Conservation (phyloP, 164 flowering plant species). For the Kingdonia uniflora region DNA sequence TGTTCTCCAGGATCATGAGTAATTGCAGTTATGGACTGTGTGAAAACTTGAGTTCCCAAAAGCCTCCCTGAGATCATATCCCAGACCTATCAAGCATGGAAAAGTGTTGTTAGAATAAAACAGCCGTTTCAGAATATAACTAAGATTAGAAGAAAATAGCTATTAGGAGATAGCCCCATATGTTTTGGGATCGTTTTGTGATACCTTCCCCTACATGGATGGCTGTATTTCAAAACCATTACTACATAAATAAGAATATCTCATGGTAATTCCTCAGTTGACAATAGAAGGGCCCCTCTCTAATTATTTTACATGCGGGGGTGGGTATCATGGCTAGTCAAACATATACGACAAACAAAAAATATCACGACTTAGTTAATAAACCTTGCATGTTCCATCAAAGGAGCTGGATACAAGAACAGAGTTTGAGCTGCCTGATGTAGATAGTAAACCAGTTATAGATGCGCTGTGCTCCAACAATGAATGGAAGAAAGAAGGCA, state of each 20-base stretch:
- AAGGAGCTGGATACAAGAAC: constrained; percentile 40
- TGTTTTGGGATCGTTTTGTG: no score
- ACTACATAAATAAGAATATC: no score
- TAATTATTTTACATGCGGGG: no score
- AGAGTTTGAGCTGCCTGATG: constrained; percentile 21
- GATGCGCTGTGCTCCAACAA: constrained; percentile 30
- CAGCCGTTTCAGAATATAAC: background rate
- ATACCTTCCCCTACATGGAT: no score
- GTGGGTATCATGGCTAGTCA: no score
- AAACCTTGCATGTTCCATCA: constrained; percentile 54
- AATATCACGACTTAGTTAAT: background rate
- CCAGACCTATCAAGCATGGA: constrained; percentile 30
- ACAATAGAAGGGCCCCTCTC: no score
- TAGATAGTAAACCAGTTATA: constrained; percentile 30
- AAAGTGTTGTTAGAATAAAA: background rate
- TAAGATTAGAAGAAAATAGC: background rate
- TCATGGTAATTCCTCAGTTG: no score
- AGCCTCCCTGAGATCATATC: constrained; percentile 28
- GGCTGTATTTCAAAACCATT: no score
- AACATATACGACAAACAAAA: background rate
- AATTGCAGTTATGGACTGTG: constrained; percentile 30
- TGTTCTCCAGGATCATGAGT: constrained; percentile 33
- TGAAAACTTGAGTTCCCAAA: constrained; percentile 21
- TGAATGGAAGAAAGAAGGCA: constrained; percentile 19
- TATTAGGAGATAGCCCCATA: no score